Evolutionary conservation across 2,329 filamentous ascomycete genomes (phyloP).

Genomic region (Orbilia blumenaviensis): DNA sequence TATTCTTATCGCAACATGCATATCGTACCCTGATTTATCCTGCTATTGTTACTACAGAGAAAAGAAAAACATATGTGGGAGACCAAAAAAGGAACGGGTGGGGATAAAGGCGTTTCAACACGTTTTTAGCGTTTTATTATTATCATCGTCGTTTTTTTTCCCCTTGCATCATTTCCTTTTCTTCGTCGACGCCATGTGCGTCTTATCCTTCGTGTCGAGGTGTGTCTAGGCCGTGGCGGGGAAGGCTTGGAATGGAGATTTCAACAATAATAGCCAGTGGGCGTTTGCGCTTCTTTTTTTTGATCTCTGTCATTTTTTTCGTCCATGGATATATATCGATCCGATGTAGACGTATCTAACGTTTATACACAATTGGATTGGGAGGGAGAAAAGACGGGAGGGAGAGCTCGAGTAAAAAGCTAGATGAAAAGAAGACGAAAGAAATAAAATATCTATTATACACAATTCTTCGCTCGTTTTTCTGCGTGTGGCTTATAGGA

Average conservation of each 20-base stretch:
- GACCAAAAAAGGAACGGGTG: not conserved
- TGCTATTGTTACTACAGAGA: not conserved
- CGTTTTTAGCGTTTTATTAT: slow-evolving; percentile 46
- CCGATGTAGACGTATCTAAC: not conserved
- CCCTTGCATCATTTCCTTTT: not conserved
- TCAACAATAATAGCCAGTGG: slow-evolving; percentile 13
- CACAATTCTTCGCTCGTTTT: slow-evolving; percentile 16
- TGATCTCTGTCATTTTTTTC: no score
- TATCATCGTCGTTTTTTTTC: not conserved
- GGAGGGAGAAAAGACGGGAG: not conserved
- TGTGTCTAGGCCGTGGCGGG: not conserved
- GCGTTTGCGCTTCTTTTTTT: not conserved
- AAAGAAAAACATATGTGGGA: slow-evolving; percentile 2
- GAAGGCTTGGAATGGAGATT: not conserved
- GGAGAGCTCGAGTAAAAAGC: not conserved
- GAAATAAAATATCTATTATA: slow-evolving; percentile 26
- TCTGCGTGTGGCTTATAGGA: not conserved
- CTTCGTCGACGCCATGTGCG: no score
- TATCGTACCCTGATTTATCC: not conserved
- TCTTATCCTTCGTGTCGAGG: not conserved
- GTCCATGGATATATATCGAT: not conserved
- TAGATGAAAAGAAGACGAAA: not conserved
- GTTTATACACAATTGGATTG: not conserved
- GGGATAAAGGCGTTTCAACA: slow-evolving; percentile 54
- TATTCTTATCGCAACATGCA: not conserved